A percentile compares a stretch with the other conserved stretches of the same genome.
Evolutionary conservation across 2,329 filamentous ascomycete species (phyloP).

Genomic region (Diaporthe humulicola): DNA sequence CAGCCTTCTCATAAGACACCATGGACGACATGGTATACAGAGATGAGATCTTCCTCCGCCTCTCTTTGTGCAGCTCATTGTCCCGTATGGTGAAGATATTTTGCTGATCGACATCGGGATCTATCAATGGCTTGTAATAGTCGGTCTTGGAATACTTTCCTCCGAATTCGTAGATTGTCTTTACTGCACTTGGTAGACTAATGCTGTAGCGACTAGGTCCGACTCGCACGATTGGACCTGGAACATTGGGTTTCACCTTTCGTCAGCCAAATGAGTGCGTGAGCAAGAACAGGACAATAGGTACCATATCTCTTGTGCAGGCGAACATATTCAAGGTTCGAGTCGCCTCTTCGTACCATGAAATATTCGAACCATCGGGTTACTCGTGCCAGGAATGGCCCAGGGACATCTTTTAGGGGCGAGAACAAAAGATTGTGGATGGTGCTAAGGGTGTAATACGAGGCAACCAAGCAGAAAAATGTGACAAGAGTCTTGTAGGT

Average conservation of each 20-base stretch:
- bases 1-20: background rate
- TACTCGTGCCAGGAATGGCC: background rate
- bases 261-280: background rate
- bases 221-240: background rate
- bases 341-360: background rate
- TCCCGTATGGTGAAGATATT: background rate
- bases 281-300: background rate
- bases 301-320: constrained; percentile 7
- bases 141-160: constrained; percentile 10
- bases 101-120: background rate
- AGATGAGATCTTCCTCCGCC: background rate
- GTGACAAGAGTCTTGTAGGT: background rate
- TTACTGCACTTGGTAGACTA: background rate
- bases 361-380: background rate
- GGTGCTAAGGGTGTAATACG: background rate
- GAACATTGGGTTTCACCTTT: background rate
- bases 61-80: background rate
- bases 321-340: constrained; percentile 4
- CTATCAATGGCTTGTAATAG: background rate
- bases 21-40: constrained; percentile 5
- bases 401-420: background rate
- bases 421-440: background rate
- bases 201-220: constrained; percentile 10
- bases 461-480: background rate
- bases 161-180: constrained; percentile 6